Base-by-base conservation (phyloP, 345 rosid species). In the Eucalyptus sp. region DNA sequence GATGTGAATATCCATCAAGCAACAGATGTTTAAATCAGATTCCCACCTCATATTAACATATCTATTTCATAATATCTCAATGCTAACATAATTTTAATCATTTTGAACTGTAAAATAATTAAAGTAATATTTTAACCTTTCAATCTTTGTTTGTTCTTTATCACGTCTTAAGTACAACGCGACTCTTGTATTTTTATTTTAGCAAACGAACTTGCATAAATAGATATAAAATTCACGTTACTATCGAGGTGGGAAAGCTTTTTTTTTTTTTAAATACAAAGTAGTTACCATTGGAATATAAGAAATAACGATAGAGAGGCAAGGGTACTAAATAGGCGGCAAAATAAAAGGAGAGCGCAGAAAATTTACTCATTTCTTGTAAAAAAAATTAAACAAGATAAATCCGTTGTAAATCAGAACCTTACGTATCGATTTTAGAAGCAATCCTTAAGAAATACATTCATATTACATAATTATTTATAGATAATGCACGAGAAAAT, bases 381-480 rank as follows among this genome's bases (percentile, higher is more conserved):
- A 5, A 29, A 29, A 3, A 62, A 13, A 62, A 5, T 37, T 37
- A 3, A 29, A 52, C 0, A 52, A 20, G 25, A 62, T 6, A 62
- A 62, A 62, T 62, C 2, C 0, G 0, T 62, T 29, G 16, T 6
- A 62, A 13, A 62, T 1, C 0, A 60, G 0, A 27, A 29, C 16
- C 16, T 60, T 11, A 27, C 0, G 7, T 3, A 13, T 62, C 33
- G 1, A 62, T 62, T 62, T 62, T 27, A 27, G 33, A 62, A 13
- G 31, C 16, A 62, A 62, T 11, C 16, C 8, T 62, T 7, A 29
- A 27, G 8, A 29, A 13, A 13, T 62, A 62, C 68, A 13, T 29
- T 29, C 68, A 11, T 29, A 27, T 29, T 13, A 62, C 31, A 29
- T 11, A 60, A n/a, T 25, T 25, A 60, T 25, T 11, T 2, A 60